Percentiles rank a stretch among this genome's conserved stretches.
Evolutionary conservation across 164 flowering plant genomes (phyloP).

Genomic region (Euptelea pleiosperma): DNA sequence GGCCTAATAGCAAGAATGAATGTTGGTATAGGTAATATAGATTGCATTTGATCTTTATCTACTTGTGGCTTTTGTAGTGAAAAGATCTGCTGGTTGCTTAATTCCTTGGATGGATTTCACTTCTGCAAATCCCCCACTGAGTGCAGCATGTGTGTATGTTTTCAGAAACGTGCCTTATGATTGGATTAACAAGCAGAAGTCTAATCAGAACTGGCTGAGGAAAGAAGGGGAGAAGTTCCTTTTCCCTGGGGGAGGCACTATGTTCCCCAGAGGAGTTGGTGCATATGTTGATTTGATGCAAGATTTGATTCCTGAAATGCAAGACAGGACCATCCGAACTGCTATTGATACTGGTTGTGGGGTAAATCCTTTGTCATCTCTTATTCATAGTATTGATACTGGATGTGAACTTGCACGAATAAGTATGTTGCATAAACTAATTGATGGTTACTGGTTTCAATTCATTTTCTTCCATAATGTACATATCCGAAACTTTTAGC

Average conservation of each 20-base stretch:
- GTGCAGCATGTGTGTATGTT: slow-evolving; percentile 14
- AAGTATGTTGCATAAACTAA: no score
- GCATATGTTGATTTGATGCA: slow-evolving; percentile 87
- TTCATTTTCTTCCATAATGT: no score
- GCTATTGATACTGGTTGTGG: slow-evolving; percentile 99
- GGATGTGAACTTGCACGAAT: neutral
- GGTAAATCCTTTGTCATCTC: slow-evolving; percentile 45
- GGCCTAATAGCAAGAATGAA: slow-evolving; percentile 89
- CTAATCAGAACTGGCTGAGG: slow-evolving; percentile 88
- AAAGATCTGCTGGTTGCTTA: neutral
- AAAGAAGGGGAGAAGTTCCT: slow-evolving; percentile 91
- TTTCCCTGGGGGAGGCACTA: slow-evolving; percentile 98
- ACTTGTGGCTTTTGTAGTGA: neutral
- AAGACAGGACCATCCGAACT: slow-evolving; percentile 83
- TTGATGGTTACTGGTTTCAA: no score
- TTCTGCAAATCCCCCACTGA: neutral
- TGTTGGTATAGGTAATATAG: slow-evolving; percentile 91
- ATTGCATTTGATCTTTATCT: neutral
- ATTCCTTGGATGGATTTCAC: neutral
- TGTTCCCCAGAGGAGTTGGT: slow-evolving; percentile 93
- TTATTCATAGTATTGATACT: neutral
- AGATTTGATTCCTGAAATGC: slow-evolving; percentile 89
- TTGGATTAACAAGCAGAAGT: slow-evolving; percentile 97
- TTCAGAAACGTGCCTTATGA: slow-evolving; percentile 96
- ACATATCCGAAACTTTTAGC: no score